These are phyloP conservation scores for Akebia trifoliata DNA, from an alignment of 164 flowering plant genomes.

Conservation along the genomic window DNA sequence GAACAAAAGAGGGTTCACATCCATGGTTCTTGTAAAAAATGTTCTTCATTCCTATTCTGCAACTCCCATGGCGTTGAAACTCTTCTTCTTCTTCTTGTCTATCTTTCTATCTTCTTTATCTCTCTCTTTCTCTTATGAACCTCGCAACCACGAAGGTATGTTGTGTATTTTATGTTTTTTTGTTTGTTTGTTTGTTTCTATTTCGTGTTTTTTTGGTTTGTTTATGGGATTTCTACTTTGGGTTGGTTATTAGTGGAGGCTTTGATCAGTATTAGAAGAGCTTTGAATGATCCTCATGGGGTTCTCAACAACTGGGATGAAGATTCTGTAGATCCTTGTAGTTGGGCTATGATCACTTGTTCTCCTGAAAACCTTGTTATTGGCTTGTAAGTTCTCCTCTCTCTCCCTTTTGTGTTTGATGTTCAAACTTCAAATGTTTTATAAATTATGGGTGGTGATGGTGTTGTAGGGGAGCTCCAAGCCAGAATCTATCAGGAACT, in stretches of 20 bases:
- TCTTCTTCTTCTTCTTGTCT: constrained; percentile 17
- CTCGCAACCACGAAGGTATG: constrained; percentile 80
- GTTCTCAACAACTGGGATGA: constrained; percentile 91
- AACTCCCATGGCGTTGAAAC: constrained; percentile 27
- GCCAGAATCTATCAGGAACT: constrained; percentile 79
- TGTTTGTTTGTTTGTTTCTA: not conserved
- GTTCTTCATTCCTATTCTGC: not conserved
- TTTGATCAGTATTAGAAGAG: constrained; percentile 49
- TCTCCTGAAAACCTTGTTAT: constrained; percentile 73
- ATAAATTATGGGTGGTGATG: not conserved
- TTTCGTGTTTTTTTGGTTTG: not conserved
- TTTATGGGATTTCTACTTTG: not conserved
- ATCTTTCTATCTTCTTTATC: constrained; percentile 19
- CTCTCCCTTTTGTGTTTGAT: not conserved
- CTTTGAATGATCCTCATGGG: constrained; percentile 71
- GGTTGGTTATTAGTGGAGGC: constrained; percentile 53
- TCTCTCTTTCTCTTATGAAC: constrained; percentile 46
- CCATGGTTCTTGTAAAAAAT: constrained; percentile 5
- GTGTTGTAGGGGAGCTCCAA: constrained; percentile 78
- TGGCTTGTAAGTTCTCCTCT: constrained; percentile 55
- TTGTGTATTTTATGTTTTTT: not conserved
- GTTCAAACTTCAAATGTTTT: not conserved
- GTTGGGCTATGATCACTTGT: constrained; percentile 96
- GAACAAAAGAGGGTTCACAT: not conserved
- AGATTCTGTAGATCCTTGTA: constrained; percentile 91